Percentiles rank a stretch among this genome's conserved stretches.
phyloP scores from a whole-genome alignment of 1,139 yeast genomes.

The Diutina neorugosa region DNA sequence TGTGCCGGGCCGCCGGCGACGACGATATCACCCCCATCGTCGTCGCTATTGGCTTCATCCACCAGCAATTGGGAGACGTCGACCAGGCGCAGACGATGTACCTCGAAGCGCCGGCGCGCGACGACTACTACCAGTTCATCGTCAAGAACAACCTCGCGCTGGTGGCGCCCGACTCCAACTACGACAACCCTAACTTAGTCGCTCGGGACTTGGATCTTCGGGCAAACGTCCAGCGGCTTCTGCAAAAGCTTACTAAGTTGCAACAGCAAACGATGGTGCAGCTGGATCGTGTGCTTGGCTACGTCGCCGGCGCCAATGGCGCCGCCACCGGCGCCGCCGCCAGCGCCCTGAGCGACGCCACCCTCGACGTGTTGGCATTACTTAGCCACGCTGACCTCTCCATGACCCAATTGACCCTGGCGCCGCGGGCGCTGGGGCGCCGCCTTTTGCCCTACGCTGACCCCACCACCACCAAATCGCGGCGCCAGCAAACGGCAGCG shows the following conservation, averaged over 20 bases:
- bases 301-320: slow-evolving; percentile 25
- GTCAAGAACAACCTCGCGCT: slow-evolving; percentile 24
- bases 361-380: background rate
- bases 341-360: background rate
- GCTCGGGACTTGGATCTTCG: background rate
- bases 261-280: slow-evolving; percentile 31
- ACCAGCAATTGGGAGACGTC: slow-evolving; percentile 33
- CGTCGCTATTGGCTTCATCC: slow-evolving; percentile 59
- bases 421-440: slow-evolving; percentile 10
- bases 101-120: slow-evolving; percentile 12
- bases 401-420: background rate
- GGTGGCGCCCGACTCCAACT: slow-evolving; percentile 8
- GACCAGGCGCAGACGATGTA: slow-evolving; percentile 31
- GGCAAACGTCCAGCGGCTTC: slow-evolving; percentile 13
- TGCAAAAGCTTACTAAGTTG: slow-evolving; percentile 29
- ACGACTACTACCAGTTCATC: slow-evolving; percentile 21
- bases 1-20: slow-evolving; percentile 26
- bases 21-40: slow-evolving; percentile 45
- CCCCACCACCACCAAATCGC: background rate
- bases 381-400: background rate
- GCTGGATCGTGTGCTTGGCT: slow-evolving; percentile 32
- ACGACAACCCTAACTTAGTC: background rate
- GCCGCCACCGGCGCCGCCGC: background rate
- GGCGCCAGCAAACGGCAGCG: slow-evolving; percentile 12
- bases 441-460: background rate